These are phyloP conservation scores for Ophiognomonia clavigignenti-juglandacearum DNA, from an alignment of 2,329 filamentous ascomycete genomes.

Conservation along the genomic window DNA sequence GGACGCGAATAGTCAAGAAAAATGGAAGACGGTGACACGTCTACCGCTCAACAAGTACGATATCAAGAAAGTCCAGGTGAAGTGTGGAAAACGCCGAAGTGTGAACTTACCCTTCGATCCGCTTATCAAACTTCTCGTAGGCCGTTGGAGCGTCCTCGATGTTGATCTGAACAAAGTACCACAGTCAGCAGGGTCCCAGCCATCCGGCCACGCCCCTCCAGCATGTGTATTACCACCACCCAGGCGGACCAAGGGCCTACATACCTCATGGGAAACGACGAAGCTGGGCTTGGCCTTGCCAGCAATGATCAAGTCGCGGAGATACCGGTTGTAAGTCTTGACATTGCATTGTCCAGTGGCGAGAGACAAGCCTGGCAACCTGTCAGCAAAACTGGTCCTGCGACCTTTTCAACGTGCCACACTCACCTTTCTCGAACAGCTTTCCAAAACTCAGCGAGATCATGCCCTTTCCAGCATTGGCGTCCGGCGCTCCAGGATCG, in stretches of 20 bases:
- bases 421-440: constrained; percentile 59
- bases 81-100: too few relatives aligned
- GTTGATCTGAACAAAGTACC: constrained; percentile 32
- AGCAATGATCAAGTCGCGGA: constrained; percentile 60
- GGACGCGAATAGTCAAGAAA: too few relatives aligned
- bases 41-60: too few relatives aligned
- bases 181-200: not conserved
- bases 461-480: constrained; percentile 56
- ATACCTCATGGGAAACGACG: constrained; percentile 55
- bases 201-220: not conserved
- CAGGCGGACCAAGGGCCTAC: not conserved
- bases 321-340: constrained; percentile 62
- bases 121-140: constrained; percentile 63
- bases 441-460: constrained; percentile 62
- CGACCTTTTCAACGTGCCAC: not conserved
- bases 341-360: constrained; percentile 64
- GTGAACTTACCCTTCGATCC: constrained; percentile 56
- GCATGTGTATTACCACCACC: not conserved
- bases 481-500: constrained; percentile 60
- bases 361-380: constrained; percentile 42
- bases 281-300: constrained; percentile 63
- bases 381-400: not conserved
- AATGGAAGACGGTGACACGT: too few relatives aligned
- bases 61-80: too few relatives aligned
- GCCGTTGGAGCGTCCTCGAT: constrained; percentile 57